Base-by-base conservation (phyloP, 208 protist genomes). In the Plasmodiophora brassicae region DNA sequence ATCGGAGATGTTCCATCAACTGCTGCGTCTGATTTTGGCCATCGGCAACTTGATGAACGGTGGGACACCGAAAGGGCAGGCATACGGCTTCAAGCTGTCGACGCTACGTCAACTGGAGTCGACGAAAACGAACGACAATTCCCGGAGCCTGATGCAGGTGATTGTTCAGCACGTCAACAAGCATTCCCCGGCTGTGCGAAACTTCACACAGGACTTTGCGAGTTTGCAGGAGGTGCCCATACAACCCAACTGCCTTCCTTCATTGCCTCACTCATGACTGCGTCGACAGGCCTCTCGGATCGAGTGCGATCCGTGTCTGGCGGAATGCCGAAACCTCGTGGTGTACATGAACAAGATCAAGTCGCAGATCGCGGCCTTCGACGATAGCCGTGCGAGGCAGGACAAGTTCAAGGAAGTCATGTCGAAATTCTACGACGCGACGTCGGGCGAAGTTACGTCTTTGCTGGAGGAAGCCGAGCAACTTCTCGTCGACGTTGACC, bases 271-370 rank as follows among this genome's bases (percentile, higher is more conserved):
- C 41, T 78, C 32, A 78, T 36, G 41, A 78, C 5, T 78, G 5
- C 41, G 5, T 78, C n/a, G 20, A 78, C n/a, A 78, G 65, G 65
- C 65, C 10, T 14, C 65, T 44, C 5, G 65, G n/a, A 78, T 78
- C 20, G 65, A 78, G n/a, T 78, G 65, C n/a, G 65, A 78, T 78
- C 65, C 65, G 10, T 78, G 65, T 78, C 41, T 78, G 41, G 65
- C 65, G 20, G 65, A 78, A 78, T 44, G 32, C n/a, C 5, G 65
- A 5, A 78, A 78, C n/a, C 20, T 78, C 10, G n/a, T 32, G 10
- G 65, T 8, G 10, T 78, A 78, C n/a, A 78, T 78, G 65, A 78
- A 78, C n/a, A 78, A 78, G n/a, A 78, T 78, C 65, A 78, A 78
- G 41, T 38, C 5, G 10, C 65, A 78, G n/a, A 78, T 78, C n/a